A percentile compares a stretch with the other conserved stretches of the same genome.
Conservation (phyloP, 1,284 basidiomycete species). For the Ustilago shanxiensis region DNA sequence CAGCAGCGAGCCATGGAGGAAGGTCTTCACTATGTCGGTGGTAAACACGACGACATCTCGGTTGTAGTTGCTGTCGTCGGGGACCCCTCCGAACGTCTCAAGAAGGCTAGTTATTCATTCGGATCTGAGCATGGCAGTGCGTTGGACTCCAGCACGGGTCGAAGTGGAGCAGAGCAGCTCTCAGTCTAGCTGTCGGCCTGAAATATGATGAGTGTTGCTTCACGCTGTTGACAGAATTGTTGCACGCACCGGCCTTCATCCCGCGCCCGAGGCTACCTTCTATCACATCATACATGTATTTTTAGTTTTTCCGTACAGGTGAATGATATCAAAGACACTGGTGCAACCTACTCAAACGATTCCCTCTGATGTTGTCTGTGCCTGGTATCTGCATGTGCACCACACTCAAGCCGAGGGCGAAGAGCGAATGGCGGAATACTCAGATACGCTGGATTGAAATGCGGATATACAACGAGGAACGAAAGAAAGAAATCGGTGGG, state of each 20-base stretch:
- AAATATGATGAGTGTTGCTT: background rate
- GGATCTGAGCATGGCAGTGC: constrained; percentile 11
- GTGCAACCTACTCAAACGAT: too few relatives aligned
- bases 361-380: too few relatives aligned
- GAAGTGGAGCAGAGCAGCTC: background rate
- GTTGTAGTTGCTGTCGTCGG: constrained; percentile 71
- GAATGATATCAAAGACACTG: background rate
- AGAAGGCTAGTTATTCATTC: constrained; percentile 15
- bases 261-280: too few relatives aligned
- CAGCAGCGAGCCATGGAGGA: constrained; percentile 75
- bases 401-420: too few relatives aligned
- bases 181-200: constrained; percentile 1
- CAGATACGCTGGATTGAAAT: constrained; percentile 1
- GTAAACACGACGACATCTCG: constrained; percentile 72
- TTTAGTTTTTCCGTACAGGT: background rate
- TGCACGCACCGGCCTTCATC: too few relatives aligned
- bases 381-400: too few relatives aligned
- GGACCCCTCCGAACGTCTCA: constrained; percentile 51
- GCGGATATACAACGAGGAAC: background rate
- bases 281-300: background rate
- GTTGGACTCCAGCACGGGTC: background rate
- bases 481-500: background rate
- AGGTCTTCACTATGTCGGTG: constrained; percentile 71
- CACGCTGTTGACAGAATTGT: too few relatives aligned
- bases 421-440: background rate